A percentile compares a stretch with the other conserved stretches of the same genome.
Conservation (phyloP, 495 filamentous ascomycete genomes). For the Penicillium psychrofluorescens region DNA sequence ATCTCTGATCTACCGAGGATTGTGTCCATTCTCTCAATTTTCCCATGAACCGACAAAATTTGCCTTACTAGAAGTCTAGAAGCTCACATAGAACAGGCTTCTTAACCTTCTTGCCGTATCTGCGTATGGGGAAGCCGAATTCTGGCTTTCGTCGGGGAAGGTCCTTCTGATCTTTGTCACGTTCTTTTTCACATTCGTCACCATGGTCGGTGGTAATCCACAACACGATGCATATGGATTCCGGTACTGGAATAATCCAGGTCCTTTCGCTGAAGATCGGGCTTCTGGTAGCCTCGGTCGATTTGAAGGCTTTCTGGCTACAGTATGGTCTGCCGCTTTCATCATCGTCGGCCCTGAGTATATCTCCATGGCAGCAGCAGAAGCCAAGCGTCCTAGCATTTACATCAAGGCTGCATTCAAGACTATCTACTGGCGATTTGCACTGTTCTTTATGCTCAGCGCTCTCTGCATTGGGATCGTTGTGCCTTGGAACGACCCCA, state of each 20-base stretch:
- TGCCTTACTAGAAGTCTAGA: too few relatives aligned
- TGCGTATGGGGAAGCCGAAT: slow-evolving; percentile 61
- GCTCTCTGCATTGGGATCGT: slow-evolving; percentile 61
- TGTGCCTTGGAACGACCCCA: slow-evolving; percentile 50
- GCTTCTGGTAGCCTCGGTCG: slow-evolving; percentile 52
- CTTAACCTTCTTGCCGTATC: slow-evolving; percentile 41
- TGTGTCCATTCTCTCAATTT: too few relatives aligned
- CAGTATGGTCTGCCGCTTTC: slow-evolving; percentile 43
- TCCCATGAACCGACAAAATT: too few relatives aligned
- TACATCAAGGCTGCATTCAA: slow-evolving; percentile 53
- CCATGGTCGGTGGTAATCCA: slow-evolving; percentile 70
- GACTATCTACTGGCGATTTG: slow-evolving; percentile 64
- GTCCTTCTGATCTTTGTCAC: slow-evolving; percentile 60
- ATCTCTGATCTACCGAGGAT: too few relatives aligned
- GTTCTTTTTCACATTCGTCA: slow-evolving; percentile 25
- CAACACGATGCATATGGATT: slow-evolving; percentile 64
- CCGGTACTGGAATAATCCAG: slow-evolving; percentile 39
- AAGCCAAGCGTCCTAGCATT: slow-evolving; percentile 60
- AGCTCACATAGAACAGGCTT: not conserved
- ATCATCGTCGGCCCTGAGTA: slow-evolving; percentile 58
- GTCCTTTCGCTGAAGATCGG: slow-evolving; percentile 40
- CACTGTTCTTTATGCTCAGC: slow-evolving; percentile 65
- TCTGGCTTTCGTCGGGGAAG: slow-evolving; percentile 63
- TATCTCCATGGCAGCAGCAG: slow-evolving; percentile 70
- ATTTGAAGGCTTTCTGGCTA: slow-evolving; percentile 66